Conservation (phyloP, 164 flowering plant genomes). For the Berberis thunbergii region DNA sequence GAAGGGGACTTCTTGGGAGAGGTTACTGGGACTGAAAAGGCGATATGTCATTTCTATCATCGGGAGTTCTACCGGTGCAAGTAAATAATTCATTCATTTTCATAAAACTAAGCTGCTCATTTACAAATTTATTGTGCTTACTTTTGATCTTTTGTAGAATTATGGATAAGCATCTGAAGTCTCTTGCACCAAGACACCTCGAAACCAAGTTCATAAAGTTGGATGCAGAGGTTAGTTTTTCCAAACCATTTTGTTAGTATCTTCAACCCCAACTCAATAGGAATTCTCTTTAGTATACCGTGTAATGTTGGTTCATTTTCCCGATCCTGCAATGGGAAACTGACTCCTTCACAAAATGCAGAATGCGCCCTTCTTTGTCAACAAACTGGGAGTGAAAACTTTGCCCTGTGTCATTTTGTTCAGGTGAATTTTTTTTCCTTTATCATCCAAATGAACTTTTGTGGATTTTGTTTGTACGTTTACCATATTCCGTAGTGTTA, state of each 20-base stretch:
- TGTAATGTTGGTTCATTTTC: not conserved
- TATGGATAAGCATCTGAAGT: constrained; percentile 90
- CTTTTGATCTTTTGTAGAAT: constrained; percentile 41
- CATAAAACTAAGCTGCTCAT: not conserved
- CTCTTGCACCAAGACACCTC: constrained; percentile 63
- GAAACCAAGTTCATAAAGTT: constrained; percentile 79
- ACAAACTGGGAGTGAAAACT: constrained; percentile 82
- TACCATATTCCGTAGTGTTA: too few relatives aligned
- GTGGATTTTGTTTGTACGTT: too few relatives aligned
- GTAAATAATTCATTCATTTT: constrained; percentile 26
- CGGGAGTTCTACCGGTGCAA: constrained; percentile 94
- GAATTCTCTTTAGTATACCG: not conserved
- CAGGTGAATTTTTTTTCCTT: constrained; percentile 35
- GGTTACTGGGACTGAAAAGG: constrained; percentile 80
- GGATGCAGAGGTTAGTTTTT: constrained; percentile 78
- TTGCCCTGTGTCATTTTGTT: constrained; percentile 88
- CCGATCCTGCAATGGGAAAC: not conserved
- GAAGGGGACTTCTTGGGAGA: constrained; percentile 95
- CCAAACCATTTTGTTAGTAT: not conserved
- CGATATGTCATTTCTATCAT: constrained; percentile 92
- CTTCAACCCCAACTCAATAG: not conserved
- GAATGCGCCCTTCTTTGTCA: constrained; percentile 94
- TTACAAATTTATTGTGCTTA: not conserved
- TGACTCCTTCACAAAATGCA: constrained; percentile 32
- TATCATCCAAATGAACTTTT: not conserved